Evolutionary conservation across 2,329 filamentous ascomycete species (phyloP), one percentile per base, ranked within the genome.

Genomic region (Fusarium domesticum): DNA sequence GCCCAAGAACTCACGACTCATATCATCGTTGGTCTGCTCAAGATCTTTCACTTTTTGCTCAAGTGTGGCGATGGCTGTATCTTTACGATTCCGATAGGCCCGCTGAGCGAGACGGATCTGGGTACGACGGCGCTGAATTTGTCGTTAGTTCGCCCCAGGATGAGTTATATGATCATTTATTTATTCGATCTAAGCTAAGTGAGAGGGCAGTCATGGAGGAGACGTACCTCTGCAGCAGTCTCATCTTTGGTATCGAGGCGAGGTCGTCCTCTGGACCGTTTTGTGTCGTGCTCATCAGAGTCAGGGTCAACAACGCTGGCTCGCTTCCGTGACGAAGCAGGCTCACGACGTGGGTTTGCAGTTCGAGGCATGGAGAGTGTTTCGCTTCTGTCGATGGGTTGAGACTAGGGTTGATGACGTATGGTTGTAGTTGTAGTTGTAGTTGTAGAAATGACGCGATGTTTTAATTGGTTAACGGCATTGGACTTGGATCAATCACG

Each of bases 81-180:
- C 90, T 67, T 95, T 95, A 39, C 90, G 83, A 59, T 86, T 81
- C 14, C 90, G 81, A 61, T 95, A 95, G 1, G 89, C 89, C 53
- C 89, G 76, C 64, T 95, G 90, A 2, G 90, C 90, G 42, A 92
- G 77, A 18, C 90, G 83, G 51, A 96, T 93, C 63, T 96, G 90
- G 5, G 88, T 92, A 42, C 90, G 80, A 40, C 90, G 85, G 50
- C 89, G 84, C 86, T 87, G 32, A 32, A 19, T 37, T 48, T 35
- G 17, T 49, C 50, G 50, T 66, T 45, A 65, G 58, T 43, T 35
- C 11, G 37, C 44, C 30, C n/a, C n/a, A n/a, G n/a, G n/a, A n/a
- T n/a, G n/a, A n/a, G n/a, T n/a, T n/a, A n/a, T n/a, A n/a, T n/a
- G n/a, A n/a, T n/a, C n/a, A n/a, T n/a, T n/a, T n/a, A n/a, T n/a